Evolutionary conservation across 768 basidiomycete species (phyloP).

Genomic region (Rhizopogon sp.): DNA sequence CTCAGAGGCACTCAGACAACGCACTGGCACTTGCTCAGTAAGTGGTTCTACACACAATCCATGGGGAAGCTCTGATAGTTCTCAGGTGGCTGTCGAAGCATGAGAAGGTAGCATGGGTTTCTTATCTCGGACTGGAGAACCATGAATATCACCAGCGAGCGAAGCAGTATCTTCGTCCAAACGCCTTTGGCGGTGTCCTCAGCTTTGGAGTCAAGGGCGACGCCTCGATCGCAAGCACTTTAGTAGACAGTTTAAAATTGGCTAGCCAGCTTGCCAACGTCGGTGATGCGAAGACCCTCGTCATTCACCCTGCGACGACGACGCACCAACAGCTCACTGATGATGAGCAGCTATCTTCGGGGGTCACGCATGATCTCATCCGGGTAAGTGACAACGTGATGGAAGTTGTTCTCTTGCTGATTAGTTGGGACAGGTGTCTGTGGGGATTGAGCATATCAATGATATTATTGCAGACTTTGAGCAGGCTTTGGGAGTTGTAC

Average conservation of each 20-base stretch:
- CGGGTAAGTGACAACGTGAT: conserved; percentile 33
- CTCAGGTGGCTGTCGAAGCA: conserved; percentile 54
- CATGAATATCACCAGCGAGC: conserved; percentile 63
- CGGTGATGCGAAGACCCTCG: conserved; percentile 59
- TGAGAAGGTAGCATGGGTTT: conserved; percentile 69
- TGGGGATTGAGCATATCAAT: conserved; percentile 38
- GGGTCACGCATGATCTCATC: conserved; percentile 53
- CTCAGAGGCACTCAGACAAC: conserved; percentile 54
- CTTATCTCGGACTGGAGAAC: conserved; percentile 62
- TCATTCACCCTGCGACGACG: conserved; percentile 54
- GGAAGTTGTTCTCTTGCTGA: background rate
- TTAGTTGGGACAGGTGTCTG: conserved; percentile 28
- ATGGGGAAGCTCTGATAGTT: background rate
- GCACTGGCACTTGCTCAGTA: conserved; percentile 46
- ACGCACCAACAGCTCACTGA: conserved; percentile 53
- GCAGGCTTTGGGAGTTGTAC: conserved; percentile 28
- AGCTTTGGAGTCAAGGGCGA: conserved; percentile 73
- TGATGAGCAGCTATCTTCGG: conserved; percentile 43
- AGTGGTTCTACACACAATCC: conserved; percentile 1
- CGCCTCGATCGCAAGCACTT: conserved; percentile 42
- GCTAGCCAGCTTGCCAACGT: conserved; percentile 74
- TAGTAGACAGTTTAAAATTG: conserved; percentile 68
- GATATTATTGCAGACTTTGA: conserved; percentile 47
- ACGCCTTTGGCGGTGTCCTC: conserved; percentile 66
- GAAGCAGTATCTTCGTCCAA: conserved; percentile 44